Base-by-base conservation (phyloP, 2,329 filamentous ascomycete species). In the Trichoderma hamatum region DNA sequence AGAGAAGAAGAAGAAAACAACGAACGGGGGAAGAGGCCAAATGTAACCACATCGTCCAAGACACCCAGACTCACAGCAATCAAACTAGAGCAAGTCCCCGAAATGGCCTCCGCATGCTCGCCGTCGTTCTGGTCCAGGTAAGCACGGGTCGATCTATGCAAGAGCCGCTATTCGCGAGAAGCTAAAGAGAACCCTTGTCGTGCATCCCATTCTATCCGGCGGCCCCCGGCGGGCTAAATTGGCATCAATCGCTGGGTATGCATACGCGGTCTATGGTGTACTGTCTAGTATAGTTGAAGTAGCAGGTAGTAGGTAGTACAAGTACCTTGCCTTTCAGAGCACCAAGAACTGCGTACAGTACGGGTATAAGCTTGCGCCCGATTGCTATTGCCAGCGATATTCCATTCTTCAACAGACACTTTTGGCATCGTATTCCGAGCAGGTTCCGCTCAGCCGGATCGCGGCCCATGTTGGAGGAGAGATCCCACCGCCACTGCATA, bases 121-220 rank as follows among this genome's bases (percentile, higher is more conserved):
- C 46, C 46, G 46, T 49, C 19, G 11, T 24, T 49, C 43, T 49
- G n/a, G 43, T 11, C 19, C 43, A 19, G 16, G 10, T 26, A 32
- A 26, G 36, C 51, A 51, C 52, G 36, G 52, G 62, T 34, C 34
- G 62, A 66, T 66, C 52, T 52, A 64, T 28, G 61, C 46, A 52
- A 28, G 32, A 64, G 32, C 61, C n/a, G 51, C 51, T 54, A 26
- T 30, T 54, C 51, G 24, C 11, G 26, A 52, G 51, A 56, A 52
- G 14, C 62, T 66, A 49, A 49, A 56, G 26, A 56, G n/a, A 24
- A 43, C 62, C 62, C 62, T 56, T 30, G 62, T 49, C 62, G 36
- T 10, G 52, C 24, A 30, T 55, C 16, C 49, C 3, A 39, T 66
- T 19, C 36, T n/a, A 32, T 11, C 39, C 36, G 26, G 51, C 62